Base-by-base conservation (phyloP, 225 moss, liverwort and hornwort genomes). In the Bryum argenteum region DNA sequence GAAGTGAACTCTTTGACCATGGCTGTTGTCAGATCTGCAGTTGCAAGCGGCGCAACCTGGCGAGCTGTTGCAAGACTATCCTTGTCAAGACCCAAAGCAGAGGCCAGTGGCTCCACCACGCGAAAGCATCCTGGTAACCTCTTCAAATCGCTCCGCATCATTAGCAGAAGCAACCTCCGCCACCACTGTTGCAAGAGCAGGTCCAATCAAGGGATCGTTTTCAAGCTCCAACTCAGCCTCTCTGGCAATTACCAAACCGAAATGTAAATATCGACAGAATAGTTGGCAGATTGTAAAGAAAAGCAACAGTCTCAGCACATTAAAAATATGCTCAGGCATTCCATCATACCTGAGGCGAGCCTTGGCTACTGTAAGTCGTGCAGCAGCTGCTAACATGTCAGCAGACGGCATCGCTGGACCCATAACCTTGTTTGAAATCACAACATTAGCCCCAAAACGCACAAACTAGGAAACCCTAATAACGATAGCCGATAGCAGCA, bases 1-100 rank as follows among this genome's bases (percentile, higher is more conserved):
- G 92, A 89, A 66, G 97, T 97, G 44, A 97, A 97, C 61, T 97
- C 97, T 71, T 87, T 97, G 69, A 97, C 97, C 91, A 97, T 88
- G 33, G 92, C 83, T 52, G 97, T 97, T 58, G 94, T 87, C 74
- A 97, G 85, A 87, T 97, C 97, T 61, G 90, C 89, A 39, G 81
- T 77, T 65, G 94, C 90, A 74, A 97, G 81, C 20, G 94, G 86
- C 47, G 90, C 89, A 77, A 94, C 94, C 75, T 85, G 86, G 72
- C 71, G 84, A 60, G 94, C 92, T 69, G 79, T 84, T 58, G 64
- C 73, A 17, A 94, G 89, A 61, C 71, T 76, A 14, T 71, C 70
- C 42, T 77, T 80, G 59, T 86, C 80, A 39, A 94, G 69, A 50
- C 80, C 83, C 78, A 97, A 71, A 61, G 90, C 93, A 72, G 75